Conservation (phyloP, 139 green algal genomes). For the Auxenochlorella pyrenoidosa region DNA sequence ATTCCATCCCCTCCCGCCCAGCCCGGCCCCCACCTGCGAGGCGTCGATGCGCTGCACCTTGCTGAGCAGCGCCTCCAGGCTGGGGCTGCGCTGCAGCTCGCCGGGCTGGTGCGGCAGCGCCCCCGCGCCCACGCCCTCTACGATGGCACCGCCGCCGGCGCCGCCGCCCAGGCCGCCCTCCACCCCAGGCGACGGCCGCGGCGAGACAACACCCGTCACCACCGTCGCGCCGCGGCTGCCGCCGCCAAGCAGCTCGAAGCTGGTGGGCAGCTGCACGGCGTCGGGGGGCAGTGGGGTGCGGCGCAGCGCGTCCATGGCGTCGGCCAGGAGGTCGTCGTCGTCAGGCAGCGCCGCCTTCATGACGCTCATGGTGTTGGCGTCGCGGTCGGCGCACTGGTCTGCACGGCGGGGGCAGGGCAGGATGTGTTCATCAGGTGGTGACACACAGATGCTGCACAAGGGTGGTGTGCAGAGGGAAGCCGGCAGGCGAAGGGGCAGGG, state of each 20-base stretch:
- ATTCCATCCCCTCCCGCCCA: neutral
- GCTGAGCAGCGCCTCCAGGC: constrained; percentile 22
- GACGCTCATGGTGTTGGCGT: constrained; percentile 36
- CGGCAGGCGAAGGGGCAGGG: too few relatives aligned
- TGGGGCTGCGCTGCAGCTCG: constrained; percentile 25
- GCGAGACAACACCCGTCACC: neutral
- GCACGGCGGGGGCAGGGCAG: neutral
- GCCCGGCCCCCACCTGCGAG: neutral
- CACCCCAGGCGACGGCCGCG: neutral
- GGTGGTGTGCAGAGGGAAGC: too few relatives aligned
- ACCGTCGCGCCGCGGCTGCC: neutral
- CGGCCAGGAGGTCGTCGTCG: constrained; percentile 27
- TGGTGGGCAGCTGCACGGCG: constrained; percentile 43
- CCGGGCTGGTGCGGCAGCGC: constrained; percentile 29
- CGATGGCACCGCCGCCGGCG: constrained; percentile 3
- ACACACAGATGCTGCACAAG: too few relatives aligned
- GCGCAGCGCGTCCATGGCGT: constrained; percentile 12
- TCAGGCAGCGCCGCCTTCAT: constrained; percentile 43
- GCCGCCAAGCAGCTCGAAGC: constrained; percentile 44
- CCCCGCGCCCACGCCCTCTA: neutral
- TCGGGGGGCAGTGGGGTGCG: constrained; percentile 20
- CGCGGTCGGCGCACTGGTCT: neutral
- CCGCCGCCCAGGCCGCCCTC: neutral
- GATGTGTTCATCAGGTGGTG: too few relatives aligned
- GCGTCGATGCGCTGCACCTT: constrained; percentile 36